Conservation (phyloP, 2,329 filamentous ascomycete species). For the Sporothrix sp. region DNA sequence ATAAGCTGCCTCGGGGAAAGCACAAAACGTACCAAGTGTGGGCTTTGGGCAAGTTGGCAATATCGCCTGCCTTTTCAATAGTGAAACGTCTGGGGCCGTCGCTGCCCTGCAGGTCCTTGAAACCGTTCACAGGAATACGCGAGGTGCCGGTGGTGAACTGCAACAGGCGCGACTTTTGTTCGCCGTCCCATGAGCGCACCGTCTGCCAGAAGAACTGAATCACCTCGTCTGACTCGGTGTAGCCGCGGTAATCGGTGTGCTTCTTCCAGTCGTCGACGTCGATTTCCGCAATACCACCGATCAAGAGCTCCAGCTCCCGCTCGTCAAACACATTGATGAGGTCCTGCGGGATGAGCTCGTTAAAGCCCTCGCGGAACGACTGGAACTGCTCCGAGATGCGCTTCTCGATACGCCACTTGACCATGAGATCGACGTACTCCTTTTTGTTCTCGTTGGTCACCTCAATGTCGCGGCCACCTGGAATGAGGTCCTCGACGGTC, state of each 20-base stretch:
- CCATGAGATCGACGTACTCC: slow-evolving; percentile 97
- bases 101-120: slow-evolving; percentile 96
- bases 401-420: slow-evolving; percentile 98
- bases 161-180: slow-evolving; percentile 91
- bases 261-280: slow-evolving; percentile 99
- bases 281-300: slow-evolving; percentile 98
- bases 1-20: too few species aligned
- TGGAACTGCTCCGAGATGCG: slow-evolving; percentile 97
- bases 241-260: slow-evolving; percentile 97
- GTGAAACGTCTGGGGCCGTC: slow-evolving; percentile 93
- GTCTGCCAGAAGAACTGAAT: slow-evolving; percentile 99
- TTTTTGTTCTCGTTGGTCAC: slow-evolving; percentile 99
- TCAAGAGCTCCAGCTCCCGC: slow-evolving; percentile 88
- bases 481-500: slow-evolving; percentile 87
- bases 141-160: slow-evolving; percentile 98
- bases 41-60: slow-evolving; percentile 84
- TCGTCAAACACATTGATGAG: slow-evolving; percentile 98
- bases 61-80: slow-evolving; percentile 93
- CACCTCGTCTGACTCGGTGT: slow-evolving; percentile 94
- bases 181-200: slow-evolving; percentile 91
- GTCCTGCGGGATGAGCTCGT: slow-evolving; percentile 92
- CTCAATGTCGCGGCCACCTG: slow-evolving; percentile 79
- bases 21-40: slow-evolving; percentile 98
- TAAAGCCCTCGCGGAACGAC: slow-evolving; percentile 93
- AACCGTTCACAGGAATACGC: slow-evolving; percentile 96